A percentile compares a stretch with the other conserved stretches of the same genome.
Conservation (phyloP, 768 basidiomycete species). For the Lyophyllum shimeji region DNA sequence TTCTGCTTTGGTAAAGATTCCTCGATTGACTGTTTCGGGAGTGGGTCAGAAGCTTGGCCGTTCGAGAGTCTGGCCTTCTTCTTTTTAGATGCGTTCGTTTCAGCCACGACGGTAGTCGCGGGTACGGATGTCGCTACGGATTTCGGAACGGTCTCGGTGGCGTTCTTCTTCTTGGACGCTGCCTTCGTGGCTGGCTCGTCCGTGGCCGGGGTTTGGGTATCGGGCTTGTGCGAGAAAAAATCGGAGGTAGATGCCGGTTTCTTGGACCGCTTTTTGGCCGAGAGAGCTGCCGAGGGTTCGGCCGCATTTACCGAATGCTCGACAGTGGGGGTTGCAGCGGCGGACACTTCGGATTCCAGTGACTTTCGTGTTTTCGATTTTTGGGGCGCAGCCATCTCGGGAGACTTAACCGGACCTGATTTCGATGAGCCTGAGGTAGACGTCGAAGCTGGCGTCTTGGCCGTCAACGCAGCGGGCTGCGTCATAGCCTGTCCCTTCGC, state of each 20-base stretch:
- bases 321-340: slow-evolving; percentile 7
- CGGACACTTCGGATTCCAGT: not conserved
- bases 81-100: slow-evolving; percentile 11
- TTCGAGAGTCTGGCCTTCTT: not conserved
- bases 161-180: not conserved
- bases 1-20: slow-evolving; percentile 1
- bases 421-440: no score
- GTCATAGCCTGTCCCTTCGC: slow-evolving; percentile 17
- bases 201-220: not conserved
- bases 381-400: slow-evolving; percentile 9
- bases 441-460: slow-evolving; percentile 4
- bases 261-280: slow-evolving; percentile 4
- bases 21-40: slow-evolving; percentile 2
- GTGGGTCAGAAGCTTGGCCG: not conserved
- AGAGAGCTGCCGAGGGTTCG: not conserved
- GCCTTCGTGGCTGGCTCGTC: not conserved
- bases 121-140: not conserved
- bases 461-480: not conserved
- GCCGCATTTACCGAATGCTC: not conserved
- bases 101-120: slow-evolving; percentile 1
- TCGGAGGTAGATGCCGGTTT: not conserved
- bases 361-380: slow-evolving; percentile 20
- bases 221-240: not conserved
- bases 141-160: not conserved
- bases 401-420: slow-evolving; percentile 17